These are phyloP conservation scores for Spathaspora sp. DNA, from an alignment of 805 yeast genomes.

Conservation along the genomic window DNA sequence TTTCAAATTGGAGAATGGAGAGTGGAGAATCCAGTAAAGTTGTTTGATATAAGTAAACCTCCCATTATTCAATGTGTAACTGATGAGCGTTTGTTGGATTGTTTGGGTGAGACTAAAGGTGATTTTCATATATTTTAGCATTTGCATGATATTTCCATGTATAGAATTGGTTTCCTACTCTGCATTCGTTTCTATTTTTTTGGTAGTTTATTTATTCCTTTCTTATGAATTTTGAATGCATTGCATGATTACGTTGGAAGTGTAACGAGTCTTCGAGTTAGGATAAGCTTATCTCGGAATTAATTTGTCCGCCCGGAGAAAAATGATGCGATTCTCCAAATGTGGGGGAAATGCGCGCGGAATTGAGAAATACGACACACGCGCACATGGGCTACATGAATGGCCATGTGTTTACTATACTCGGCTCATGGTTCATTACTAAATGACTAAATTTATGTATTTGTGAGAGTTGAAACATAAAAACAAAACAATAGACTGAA, in stretches of 20 bases:
- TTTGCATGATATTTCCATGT: background rate
- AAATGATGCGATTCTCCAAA: background rate
- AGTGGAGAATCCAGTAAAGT: constrained; percentile 2
- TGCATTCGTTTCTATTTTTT: background rate
- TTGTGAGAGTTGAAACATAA: background rate
- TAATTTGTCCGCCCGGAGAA: background rate
- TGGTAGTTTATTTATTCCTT: background rate
- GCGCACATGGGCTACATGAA: background rate
- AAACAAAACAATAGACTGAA: background rate
- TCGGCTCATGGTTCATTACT: background rate
- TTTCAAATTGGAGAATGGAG: constrained; percentile 3
- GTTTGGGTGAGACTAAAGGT: background rate
- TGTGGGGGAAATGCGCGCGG: background rate
- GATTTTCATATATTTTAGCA: background rate
- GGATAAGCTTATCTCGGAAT: background rate
- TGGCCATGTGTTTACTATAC: background rate
- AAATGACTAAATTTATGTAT: background rate
- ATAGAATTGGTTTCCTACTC: background rate
- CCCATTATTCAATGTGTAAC: constrained; percentile 6
- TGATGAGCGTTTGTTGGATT: constrained; percentile 3
- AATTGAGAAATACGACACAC: background rate
- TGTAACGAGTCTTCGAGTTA: background rate
- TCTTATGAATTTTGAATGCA: background rate
- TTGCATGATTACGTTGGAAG: background rate
- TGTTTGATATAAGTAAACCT: constrained; percentile 1